Conservation (phyloP, 768 basidiomycete genomes). For the Butyriboletus loyo region DNA sequence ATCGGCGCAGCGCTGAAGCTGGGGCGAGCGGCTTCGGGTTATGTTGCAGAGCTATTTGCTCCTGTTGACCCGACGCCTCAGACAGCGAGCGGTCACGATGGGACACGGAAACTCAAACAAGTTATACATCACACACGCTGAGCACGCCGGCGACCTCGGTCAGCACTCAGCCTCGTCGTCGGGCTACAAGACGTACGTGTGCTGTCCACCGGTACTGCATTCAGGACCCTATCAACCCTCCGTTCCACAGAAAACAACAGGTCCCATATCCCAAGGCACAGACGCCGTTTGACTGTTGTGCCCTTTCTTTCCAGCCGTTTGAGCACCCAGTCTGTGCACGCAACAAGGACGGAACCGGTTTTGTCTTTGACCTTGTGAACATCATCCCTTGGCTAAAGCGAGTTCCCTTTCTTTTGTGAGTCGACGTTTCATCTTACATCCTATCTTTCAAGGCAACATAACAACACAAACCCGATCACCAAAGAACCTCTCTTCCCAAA, state of each 20-base stretch:
- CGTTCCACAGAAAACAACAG: conserved; percentile 55
- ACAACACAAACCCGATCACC: conserved; percentile 77
- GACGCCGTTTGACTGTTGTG: conserved; percentile 89
- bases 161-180: conserved; percentile 79
- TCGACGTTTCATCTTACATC: conserved; percentile 8
- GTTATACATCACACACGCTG: conserved; percentile 85
- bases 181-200: conserved; percentile 64
- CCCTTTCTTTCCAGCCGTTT: conserved; percentile 88
- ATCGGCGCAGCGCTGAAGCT: conserved; percentile 14
- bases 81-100: conserved; percentile 39
- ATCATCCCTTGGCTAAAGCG: conserved; percentile 95
- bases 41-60: conserved; percentile 1
- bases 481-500: conserved; percentile 66
- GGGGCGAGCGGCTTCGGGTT: not conserved
- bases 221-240: conserved; percentile 4
- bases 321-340: conserved; percentile 83
- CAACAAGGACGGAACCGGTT: conserved; percentile 75
- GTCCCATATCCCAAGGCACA: conserved; percentile 59
- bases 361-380: conserved; percentile 86
- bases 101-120: conserved; percentile 86
- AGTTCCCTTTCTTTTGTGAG: conserved; percentile 25
- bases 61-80: not conserved
- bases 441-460: conserved; percentile 58
- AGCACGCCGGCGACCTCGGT: conserved; percentile 78
- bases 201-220: conserved; percentile 1